phyloP scores from a whole-genome alignment of 768 basidiomycete genomes.

The Boletus vermiculosoides region DNA sequence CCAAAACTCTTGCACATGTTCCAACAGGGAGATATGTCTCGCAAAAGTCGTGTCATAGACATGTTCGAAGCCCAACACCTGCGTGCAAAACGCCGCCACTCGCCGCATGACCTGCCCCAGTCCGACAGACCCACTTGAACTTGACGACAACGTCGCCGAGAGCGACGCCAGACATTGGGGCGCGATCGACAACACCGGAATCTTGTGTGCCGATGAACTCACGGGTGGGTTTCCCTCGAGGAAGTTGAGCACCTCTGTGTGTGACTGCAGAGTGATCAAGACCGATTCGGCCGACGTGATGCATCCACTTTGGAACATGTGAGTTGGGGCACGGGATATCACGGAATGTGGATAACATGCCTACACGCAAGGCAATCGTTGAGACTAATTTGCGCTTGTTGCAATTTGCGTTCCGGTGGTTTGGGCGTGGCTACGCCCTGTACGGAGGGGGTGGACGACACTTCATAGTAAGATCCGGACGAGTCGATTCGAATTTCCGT shows the following conservation, averaged over 20 bases:
- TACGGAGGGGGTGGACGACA: conserved; percentile 39
- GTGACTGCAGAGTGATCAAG: conserved; percentile 93
- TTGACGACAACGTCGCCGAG: conserved; percentile 56
- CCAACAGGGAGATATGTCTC: conserved; percentile 77
- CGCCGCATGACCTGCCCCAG: conserved; percentile 65
- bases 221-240: conserved; percentile 54
- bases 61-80: conserved; percentile 70
- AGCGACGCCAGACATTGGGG: conserved; percentile 86
- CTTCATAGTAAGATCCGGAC: conserved; percentile 85
- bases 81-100: conserved; percentile 65
- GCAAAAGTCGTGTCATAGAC: conserved; percentile 96
- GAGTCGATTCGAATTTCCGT: conserved; percentile 92
- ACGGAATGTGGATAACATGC: conserved; percentile 42
- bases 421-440: conserved; percentile 23
- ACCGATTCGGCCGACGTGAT: conserved; percentile 98
- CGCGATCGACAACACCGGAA: conserved; percentile 82
- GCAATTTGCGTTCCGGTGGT: conserved; percentile 55
- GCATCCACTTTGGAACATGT: conserved; percentile 67
- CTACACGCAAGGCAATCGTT: conserved; percentile 99
- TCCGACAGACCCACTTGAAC: conserved; percentile 43
- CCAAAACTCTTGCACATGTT: conserved; percentile 77
- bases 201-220: conserved; percentile 41
- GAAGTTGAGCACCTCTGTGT: conserved; percentile 85
- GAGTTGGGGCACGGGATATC: background rate
- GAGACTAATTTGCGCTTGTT: conserved; percentile 92